Evolutionary conservation across 371 early-diverging fungal species (phyloP).

Genomic region (Vairimorpha necatrix): DNA sequence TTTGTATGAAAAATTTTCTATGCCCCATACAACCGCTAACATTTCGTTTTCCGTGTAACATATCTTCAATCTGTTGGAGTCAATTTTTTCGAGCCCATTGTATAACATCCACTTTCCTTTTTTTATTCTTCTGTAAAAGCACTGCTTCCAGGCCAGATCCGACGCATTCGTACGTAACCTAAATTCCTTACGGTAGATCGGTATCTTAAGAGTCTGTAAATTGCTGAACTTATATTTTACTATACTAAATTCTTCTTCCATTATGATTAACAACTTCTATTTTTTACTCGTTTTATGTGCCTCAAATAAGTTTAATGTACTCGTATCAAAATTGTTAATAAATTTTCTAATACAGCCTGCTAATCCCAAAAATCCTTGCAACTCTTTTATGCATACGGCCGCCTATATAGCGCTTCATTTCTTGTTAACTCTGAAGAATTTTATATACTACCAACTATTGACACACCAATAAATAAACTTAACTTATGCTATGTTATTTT

Average conservation of each 20-base stretch:
- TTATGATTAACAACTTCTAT: neutral
- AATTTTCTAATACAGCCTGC: neutral
- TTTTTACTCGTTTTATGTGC: neutral
- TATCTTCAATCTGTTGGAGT: constrained; percentile 36
- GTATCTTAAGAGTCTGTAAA: neutral
- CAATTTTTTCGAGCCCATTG: constrained; percentile 18
- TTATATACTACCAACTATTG: constrained; percentile 13
- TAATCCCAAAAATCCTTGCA: constrained; percentile 6
- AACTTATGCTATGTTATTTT: constrained; percentile 31
- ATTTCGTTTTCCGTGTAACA: constrained; percentile 46
- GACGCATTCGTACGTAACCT: neutral
- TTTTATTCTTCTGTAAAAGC: neutral
- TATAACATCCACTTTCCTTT: constrained; percentile 1
- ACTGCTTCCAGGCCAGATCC: neutral
- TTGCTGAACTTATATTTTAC: neutral
- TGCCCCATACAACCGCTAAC: constrained; percentile 28
- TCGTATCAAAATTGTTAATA: neutral
- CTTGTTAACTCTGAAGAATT: constrained; percentile 26
- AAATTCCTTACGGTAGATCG: neutral
- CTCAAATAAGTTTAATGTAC: neutral
- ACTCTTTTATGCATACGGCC: neutral
- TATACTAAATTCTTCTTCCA: neutral
- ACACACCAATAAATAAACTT: no score
- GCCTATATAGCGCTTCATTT: neutral
- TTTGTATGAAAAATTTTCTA: constrained; percentile 32